Evolutionary conservation across 306 rosid species (phyloP), one percentile per base, ranked within the genome.

Genomic region (Vigna angularis): DNA sequence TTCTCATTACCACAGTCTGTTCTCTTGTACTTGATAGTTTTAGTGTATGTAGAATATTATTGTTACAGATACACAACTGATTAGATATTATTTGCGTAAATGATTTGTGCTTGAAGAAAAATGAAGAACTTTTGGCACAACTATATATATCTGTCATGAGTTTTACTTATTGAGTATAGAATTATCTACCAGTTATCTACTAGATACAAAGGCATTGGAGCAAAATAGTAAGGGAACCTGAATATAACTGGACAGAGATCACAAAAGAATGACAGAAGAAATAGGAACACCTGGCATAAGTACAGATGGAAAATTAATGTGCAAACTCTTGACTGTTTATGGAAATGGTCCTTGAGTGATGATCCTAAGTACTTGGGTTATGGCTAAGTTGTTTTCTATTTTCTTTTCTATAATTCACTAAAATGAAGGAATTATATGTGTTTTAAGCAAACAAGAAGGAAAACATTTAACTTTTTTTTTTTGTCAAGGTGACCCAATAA

Each of bases 21-120:
- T 24, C 24, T 82, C 36, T 42, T 9, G 10, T 51, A 8, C 51
- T 15, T 36, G 22, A 30, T 47, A 34, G 16, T 63, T 59, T 12
- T 32, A 18, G 63, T 61, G 61, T 56, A 3, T 59, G 52, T 74
- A 15, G 14, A 17, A 52, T 53, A 50, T 66, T 28, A 45, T 24
- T 36, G 3, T 17, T 74, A 47, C 56, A 14, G 73, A 14, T 47
- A 26, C 47, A 22, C 28, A 78, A 36, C 7, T 36, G 42, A 6
- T 36, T 36, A 36, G 51, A 56, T 80, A 73, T 48, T 63, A 38
- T 32, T 28, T 49, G 22, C 18, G 7, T 32, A 58, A 15, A 16
- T 52, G 42, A 55, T 59, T 61, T 47, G 56, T 76, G 44, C 42
- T 56, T 76, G 36, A 62, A 17, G 51, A 72, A 61, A 18, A 40